Conservation (phyloP, 2,329 filamentous ascomycete genomes). For the Colletotrichum chlorophyti region DNA sequence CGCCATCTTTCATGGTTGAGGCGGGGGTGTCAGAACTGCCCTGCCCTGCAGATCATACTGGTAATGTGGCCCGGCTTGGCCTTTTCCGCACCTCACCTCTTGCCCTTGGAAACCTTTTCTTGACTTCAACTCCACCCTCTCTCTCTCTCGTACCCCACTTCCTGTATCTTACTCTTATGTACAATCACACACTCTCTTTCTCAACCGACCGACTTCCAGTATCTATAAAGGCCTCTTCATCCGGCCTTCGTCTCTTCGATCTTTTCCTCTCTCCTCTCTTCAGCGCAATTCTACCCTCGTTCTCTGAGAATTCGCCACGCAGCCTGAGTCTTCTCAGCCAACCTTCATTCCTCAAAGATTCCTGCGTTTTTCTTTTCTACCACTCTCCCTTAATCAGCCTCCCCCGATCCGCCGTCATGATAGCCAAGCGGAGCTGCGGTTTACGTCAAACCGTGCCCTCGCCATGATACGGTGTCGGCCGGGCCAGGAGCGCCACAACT, state of each 20-base stretch:
- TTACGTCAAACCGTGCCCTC: not conserved
- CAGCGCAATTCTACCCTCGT: conserved; percentile 29
- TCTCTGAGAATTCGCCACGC: conserved; percentile 27
- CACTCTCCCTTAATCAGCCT: conserved; percentile 21
- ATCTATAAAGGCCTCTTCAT: conserved; percentile 26
- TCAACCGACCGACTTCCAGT: not conserved
- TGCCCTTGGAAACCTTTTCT: conserved; percentile 29
- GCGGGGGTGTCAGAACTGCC: conserved; percentile 1
- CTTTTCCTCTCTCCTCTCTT: not conserved
- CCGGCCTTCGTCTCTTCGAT: not conserved
- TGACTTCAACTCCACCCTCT: conserved; percentile 24
- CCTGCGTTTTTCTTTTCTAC: conserved; percentile 11
- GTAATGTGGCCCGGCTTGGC: conserved; percentile 17
- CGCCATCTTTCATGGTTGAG: conserved; percentile 13
- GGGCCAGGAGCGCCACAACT: conserved; percentile 25
- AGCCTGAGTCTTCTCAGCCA: conserved; percentile 24
- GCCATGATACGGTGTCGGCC: conserved; percentile 4
- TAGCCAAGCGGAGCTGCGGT: not conserved
- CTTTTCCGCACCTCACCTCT: conserved; percentile 14
- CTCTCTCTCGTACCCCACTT: no score
- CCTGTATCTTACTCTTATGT: no score
- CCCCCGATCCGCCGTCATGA: conserved; percentile 22
- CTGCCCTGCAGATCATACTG: conserved; percentile 26
- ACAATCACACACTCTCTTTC: no score
- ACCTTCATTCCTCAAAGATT: conserved; percentile 14